Conservation (phyloP, 2,329 filamentous ascomycete species). For the Aspergillus pseudoterreus region DNA sequence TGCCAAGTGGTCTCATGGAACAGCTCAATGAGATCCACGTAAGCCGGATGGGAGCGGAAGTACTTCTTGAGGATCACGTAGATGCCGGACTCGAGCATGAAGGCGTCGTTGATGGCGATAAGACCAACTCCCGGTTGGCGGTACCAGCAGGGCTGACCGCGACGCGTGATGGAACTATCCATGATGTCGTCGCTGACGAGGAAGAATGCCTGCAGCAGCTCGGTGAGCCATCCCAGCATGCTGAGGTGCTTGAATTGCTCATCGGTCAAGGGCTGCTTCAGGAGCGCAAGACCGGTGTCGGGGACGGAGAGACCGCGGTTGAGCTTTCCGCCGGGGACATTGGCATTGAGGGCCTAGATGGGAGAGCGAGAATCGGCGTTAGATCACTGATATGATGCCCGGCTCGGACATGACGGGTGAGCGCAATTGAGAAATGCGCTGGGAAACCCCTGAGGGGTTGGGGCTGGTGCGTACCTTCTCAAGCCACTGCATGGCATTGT, state of each 20-base stretch:
- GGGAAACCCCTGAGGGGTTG: neutral
- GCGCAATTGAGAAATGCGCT: neutral
- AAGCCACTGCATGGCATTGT: slow-evolving; percentile 80
- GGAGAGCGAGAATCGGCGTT: neutral
- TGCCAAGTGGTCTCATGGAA: slow-evolving; percentile 94
- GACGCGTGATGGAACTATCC: slow-evolving; percentile 91
- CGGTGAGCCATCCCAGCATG: slow-evolving; percentile 93
- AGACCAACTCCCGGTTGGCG: slow-evolving; percentile 83
- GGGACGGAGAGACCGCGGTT: slow-evolving; percentile 98
- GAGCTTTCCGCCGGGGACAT: slow-evolving; percentile 92
- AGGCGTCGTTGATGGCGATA: slow-evolving; percentile 97
- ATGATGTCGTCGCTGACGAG: slow-evolving; percentile 98
- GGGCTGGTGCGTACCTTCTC: slow-evolving; percentile 57
- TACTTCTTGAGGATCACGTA: slow-evolving; percentile 90
- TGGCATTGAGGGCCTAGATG: slow-evolving; percentile 71
- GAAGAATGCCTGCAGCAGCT: slow-evolving; percentile 98
- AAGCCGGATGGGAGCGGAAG: slow-evolving; percentile 82
- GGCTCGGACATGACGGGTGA: neutral
- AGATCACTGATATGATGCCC: neutral
- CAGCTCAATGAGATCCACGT: slow-evolving; percentile 88
- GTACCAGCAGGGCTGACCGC: slow-evolving; percentile 96
- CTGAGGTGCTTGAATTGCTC: slow-evolving; percentile 86
- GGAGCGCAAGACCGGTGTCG: slow-evolving; percentile 79
- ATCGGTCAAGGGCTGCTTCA: slow-evolving; percentile 66
- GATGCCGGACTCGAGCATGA: slow-evolving; percentile 89